Evolutionary conservation across 169 alveolate species (phyloP).

Genomic region (Toxoplasma gondii): DNA sequence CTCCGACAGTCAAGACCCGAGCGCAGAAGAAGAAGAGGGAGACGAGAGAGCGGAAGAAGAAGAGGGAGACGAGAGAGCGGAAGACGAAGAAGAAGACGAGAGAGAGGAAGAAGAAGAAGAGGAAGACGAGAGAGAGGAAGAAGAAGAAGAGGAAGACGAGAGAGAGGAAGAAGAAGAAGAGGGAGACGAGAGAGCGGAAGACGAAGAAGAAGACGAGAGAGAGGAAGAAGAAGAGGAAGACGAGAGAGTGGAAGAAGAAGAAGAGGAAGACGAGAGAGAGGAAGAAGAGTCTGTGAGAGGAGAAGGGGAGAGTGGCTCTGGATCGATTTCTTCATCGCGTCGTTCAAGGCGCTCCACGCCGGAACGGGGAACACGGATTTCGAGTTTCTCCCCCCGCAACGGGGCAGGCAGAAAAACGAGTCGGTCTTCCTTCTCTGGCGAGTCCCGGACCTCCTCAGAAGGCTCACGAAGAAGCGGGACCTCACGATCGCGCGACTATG

Average conservation of each 20-base stretch:
- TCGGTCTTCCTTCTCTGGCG: no score
- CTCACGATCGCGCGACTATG: no score
- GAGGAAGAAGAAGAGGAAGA: not conserved
- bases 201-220: not conserved
- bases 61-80: no score
- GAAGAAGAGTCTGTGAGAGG: not conserved
- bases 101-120: not conserved
- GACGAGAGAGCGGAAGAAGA: no score
- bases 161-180: not conserved
- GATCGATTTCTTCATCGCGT: not conserved
- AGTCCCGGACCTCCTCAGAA: no score
- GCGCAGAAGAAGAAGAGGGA: not conserved
- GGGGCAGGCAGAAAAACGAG: no score
- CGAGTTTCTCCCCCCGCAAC: no score
- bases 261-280: not conserved
- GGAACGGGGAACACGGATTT: no score
- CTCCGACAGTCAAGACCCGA: not conserved
- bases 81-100: no score
- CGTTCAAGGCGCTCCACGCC: not conserved
- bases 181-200: not conserved
- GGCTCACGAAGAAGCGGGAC: no score
- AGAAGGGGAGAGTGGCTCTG: not conserved
- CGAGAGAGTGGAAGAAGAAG: not conserved
- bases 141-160: not conserved
- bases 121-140: not conserved